Evolutionary conservation across 768 basidiomycete species (phyloP).

Genomic region (Mycena sanguinolenta): DNA sequence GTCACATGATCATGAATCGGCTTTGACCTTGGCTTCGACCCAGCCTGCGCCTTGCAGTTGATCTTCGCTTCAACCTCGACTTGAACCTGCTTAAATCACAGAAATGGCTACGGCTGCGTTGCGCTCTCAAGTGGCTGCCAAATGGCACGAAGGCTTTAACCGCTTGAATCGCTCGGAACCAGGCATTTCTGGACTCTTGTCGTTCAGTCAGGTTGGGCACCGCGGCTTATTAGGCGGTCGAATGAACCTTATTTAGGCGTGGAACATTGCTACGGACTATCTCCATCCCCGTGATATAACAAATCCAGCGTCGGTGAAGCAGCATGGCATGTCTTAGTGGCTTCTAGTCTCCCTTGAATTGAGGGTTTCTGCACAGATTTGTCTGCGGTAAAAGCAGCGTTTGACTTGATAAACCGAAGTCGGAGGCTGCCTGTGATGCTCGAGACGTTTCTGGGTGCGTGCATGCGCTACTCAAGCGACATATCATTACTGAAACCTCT

Average conservation of each 20-base stretch:
- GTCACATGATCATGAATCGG: neutral
- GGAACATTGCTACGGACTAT: conserved; percentile 67
- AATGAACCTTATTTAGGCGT: conserved; percentile 60
- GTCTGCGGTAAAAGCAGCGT: conserved; percentile 64
- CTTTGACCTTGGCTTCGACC: neutral
- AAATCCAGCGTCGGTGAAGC: conserved; percentile 45
- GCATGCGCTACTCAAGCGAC: neutral
- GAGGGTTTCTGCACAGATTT: conserved; percentile 53
- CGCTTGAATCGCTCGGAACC: conserved; percentile 69
- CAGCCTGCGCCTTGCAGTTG: neutral
- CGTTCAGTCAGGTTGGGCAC: conserved; percentile 68
- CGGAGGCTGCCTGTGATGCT: conserved; percentile 73
- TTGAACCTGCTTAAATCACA: neutral
- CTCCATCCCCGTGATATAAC: conserved; percentile 69
- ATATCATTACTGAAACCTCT: neutral
- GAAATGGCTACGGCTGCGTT: conserved; percentile 72
- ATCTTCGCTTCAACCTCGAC: neutral
- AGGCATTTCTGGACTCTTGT: conserved; percentile 75
- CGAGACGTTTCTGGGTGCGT: conserved; percentile 80
- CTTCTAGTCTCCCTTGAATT: neutral
- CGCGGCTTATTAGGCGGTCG: conserved; percentile 5
- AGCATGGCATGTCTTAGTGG: conserved; percentile 38
- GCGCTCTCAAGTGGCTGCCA: conserved; percentile 73
- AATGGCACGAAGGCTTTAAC: conserved; percentile 81
- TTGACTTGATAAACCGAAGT: conserved; percentile 69